phyloP scores from a whole-genome alignment of 208 protist genomes.

The Leishmania braziliensis region DNA sequence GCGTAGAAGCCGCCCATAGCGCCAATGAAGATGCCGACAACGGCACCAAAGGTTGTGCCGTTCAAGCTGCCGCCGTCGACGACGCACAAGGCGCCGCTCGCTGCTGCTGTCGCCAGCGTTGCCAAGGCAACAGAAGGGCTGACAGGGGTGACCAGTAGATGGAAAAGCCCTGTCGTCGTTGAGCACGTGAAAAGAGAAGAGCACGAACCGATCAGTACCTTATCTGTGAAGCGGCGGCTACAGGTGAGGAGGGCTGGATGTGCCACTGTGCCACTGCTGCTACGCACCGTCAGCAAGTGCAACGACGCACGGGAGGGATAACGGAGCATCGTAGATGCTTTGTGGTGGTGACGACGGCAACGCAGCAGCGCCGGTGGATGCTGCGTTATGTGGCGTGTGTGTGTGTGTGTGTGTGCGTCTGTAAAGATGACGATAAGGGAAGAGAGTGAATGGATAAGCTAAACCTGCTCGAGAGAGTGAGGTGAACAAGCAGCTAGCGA shows the following conservation, averaged over 20 bases:
- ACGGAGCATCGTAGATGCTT: constrained; percentile 17
- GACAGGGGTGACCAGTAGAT: constrained; percentile 85
- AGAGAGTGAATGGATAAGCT: not conserved
- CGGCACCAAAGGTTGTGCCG: constrained; percentile 78
- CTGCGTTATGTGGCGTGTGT: not conserved
- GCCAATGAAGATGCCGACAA: constrained; percentile 79
- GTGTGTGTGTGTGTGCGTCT: not conserved
- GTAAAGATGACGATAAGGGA: not conserved
- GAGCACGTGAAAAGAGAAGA: constrained; percentile 61
- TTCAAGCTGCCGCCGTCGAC: constrained; percentile 79
- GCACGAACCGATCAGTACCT: constrained; percentile 72
- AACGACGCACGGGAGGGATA: constrained; percentile 18
- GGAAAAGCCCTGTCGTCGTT: constrained; percentile 78
- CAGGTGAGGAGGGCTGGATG: constrained; percentile 11
- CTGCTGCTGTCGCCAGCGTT: constrained; percentile 67
- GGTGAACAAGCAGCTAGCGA: not conserved
- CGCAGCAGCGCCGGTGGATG: not conserved
- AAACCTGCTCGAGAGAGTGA: not conserved
- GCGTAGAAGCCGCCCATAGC: constrained; percentile 87
- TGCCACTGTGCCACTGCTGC: not conserved
- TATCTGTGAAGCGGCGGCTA: constrained; percentile 68
- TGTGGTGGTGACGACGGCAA: not conserved
- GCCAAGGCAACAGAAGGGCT: constrained; percentile 53
- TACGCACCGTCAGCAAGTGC: constrained; percentile 4
- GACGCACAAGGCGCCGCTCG: constrained; percentile 67